Percentiles rank a stretch among this genome's conserved stretches.
Conservation (phyloP, 2,329 filamentous ascomycete species). For the Fusarium verticillioides region DNA sequence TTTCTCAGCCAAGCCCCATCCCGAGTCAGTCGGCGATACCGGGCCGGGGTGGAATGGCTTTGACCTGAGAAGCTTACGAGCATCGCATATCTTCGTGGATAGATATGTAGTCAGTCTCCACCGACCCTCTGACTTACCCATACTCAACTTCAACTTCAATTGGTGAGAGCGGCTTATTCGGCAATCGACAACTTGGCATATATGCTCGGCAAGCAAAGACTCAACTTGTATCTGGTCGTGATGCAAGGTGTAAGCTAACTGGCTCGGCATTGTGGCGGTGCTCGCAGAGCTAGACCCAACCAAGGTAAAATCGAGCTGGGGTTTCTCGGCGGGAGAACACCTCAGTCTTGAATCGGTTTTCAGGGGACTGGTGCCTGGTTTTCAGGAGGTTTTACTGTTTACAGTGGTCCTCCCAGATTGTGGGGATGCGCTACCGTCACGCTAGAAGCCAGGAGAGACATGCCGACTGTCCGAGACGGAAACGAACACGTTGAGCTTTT, state of each 20-base stretch:
- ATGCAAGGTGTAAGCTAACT: conserved; percentile 32
- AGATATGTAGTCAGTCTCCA: conserved; percentile 15
- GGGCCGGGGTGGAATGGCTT: neutral
- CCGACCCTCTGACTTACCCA: conserved; percentile 23
- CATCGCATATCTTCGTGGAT: conserved; percentile 15
- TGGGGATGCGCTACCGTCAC: conserved; percentile 30
- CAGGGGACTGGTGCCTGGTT: conserved; percentile 19
- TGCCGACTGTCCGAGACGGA: conserved; percentile 38
- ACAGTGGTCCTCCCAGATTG: conserved; percentile 23
- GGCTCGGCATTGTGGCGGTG: conserved; percentile 39
- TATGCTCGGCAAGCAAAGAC: conserved; percentile 12
- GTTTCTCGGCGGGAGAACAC: neutral
- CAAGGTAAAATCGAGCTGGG: conserved; percentile 1
- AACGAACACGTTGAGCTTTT: conserved; percentile 49
- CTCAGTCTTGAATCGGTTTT: conserved; percentile 16
- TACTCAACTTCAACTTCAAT: conserved; percentile 19
- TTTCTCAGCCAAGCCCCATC: conserved; percentile 9
- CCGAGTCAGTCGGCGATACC: conserved; percentile 11
- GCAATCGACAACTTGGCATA: conserved; percentile 38
- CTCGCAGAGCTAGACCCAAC: conserved; percentile 20
- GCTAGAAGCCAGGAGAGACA: conserved; percentile 29
- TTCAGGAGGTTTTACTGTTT: neutral
- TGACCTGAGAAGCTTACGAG: conserved; percentile 18
- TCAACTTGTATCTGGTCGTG: conserved; percentile 16
- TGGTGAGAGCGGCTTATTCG: conserved; percentile 35